phyloP scores from a whole-genome alignment of 169 alveolate genomes.

The Eimeria tenella region DNA sequence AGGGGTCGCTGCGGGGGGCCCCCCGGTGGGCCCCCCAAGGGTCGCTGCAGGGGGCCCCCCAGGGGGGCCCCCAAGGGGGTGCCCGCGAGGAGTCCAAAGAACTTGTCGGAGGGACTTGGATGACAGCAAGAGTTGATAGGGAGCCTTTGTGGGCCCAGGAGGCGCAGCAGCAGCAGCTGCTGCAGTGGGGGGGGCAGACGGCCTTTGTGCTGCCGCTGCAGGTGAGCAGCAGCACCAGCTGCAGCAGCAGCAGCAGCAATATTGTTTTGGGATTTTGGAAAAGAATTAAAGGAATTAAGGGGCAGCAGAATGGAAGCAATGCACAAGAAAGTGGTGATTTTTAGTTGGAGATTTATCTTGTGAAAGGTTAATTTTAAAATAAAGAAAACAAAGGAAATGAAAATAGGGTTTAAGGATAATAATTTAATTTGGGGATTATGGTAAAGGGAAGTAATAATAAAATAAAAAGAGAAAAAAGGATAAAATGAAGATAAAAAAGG shows the following conservation, averaged over 20 bases:
- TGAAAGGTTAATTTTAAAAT: too few species aligned
- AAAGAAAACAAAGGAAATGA: too few species aligned
- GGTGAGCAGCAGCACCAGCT: not conserved
- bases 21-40: too few species aligned
- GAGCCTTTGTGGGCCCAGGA: not conserved
- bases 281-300: too few species aligned
- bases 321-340: too few species aligned
- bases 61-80: not conserved
- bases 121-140: not conserved
- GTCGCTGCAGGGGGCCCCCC: not conserved
- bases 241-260: too few species aligned
- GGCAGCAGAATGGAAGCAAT: too few species aligned
- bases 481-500: not conserved
- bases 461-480: not conserved
- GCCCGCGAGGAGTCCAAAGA: not conserved
- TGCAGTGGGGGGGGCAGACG: not conserved
- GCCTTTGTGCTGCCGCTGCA: not conserved
- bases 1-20: too few species aligned
- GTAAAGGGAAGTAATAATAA: not conserved
- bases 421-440: not conserved
- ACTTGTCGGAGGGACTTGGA: not conserved
- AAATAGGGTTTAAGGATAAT: slow-evolving; percentile 1
- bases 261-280: too few species aligned
- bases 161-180: not conserved
- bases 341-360: too few species aligned